A percentile compares a stretch with the other conserved stretches of the same genome.
Conservation (phyloP, 2,329 filamentous ascomycete genomes). For the Microdochium nivale region DNA sequence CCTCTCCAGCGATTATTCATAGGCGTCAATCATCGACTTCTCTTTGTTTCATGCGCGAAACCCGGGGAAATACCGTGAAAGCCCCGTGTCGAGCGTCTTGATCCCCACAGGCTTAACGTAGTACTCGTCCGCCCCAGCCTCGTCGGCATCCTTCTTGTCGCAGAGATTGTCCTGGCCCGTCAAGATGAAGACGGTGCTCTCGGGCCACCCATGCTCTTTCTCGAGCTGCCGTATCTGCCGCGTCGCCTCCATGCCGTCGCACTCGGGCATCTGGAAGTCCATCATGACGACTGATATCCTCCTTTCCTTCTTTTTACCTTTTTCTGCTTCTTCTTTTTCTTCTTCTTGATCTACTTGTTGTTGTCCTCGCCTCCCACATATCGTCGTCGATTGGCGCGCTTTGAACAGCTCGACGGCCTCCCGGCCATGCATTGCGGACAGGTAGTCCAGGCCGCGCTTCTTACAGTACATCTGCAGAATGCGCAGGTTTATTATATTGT, state of each 20-base stretch:
- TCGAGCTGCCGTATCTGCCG: slow-evolving; percentile 26
- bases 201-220: slow-evolving; percentile 7
- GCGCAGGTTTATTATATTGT: slow-evolving; percentile 39
- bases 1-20: too few relatives aligned
- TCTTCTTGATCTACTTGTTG: too few relatives aligned
- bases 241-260: slow-evolving; percentile 28
- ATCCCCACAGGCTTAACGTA: slow-evolving; percentile 3
- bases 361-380: too few relatives aligned
- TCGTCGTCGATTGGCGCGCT: slow-evolving; percentile 6
- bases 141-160: neutral
- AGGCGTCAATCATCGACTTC: too few relatives aligned
- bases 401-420: slow-evolving; percentile 32
- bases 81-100: neutral
- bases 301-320: slow-evolving; percentile 1
- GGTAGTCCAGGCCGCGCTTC: slow-evolving; percentile 29
- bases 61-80: slow-evolving; percentile 1
- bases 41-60: neutral
- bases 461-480: slow-evolving; percentile 37
- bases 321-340: slow-evolving; percentile 4
- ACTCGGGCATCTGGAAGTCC: slow-evolving; percentile 34
- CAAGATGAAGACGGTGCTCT: slow-evolving; percentile 7
- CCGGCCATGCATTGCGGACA: slow-evolving; percentile 31
- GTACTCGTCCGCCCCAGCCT: slow-evolving; percentile 4
- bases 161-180: slow-evolving; percentile 16
- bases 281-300: slow-evolving; percentile 31